phyloP scores from a whole-genome alignment of 148 eudicot species.

The Oxyria digyna region DNA sequence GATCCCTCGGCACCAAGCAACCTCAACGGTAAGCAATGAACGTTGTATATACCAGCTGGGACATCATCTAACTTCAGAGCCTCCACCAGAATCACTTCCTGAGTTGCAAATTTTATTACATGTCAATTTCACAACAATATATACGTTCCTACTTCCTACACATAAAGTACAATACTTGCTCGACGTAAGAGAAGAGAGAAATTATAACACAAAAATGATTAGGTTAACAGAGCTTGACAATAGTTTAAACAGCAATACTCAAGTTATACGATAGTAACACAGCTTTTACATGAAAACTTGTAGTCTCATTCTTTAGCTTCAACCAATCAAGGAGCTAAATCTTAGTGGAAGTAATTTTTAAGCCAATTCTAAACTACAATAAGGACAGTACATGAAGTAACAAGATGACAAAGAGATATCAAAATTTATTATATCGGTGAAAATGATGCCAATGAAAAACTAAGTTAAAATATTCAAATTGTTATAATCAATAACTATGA shows the following conservation, averaged over 20 bases:
- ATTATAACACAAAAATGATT: not conserved
- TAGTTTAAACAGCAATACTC: not conserved
- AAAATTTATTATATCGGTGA: not conserved
- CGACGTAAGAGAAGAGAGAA: not conserved
- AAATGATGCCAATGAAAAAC: not conserved
- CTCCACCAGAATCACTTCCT: constrained; percentile 85
- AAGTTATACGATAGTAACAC: not conserved
- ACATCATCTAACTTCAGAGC: constrained; percentile 59
- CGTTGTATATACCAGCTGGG: constrained; percentile 42
- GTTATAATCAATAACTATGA: not conserved
- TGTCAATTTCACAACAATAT: not conserved
- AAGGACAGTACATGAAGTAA: too few species aligned
- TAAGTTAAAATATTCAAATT: not conserved
- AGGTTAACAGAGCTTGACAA: not conserved
- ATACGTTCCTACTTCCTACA: not conserved
- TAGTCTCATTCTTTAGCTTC: not conserved
- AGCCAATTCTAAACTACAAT: not conserved
- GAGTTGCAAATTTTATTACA: constrained; percentile 3
- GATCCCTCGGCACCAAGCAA: constrained; percentile 75
- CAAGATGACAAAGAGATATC: not conserved
- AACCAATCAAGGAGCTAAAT: not conserved
- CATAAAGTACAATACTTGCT: not conserved
- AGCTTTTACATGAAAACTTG: not conserved
- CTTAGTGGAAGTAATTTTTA: not conserved
- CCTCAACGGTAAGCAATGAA: constrained; percentile 78